phyloP scores from a whole-genome alignment of 1,284 basidiomycete species.

The Cutaneotrichosporon sp. region DNA sequence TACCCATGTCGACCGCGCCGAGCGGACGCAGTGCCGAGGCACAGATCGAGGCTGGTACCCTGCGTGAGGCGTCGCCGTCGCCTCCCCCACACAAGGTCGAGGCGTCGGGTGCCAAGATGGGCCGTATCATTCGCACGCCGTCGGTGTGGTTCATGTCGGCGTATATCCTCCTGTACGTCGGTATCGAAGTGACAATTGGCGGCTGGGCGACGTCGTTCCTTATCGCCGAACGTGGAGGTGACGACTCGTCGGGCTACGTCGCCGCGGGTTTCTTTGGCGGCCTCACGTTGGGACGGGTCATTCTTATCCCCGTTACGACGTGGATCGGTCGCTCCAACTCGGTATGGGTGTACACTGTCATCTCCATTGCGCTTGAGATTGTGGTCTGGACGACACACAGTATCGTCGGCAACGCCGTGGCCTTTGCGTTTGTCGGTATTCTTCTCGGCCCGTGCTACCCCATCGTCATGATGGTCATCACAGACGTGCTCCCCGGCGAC shows the following conservation, averaged over 20 bases:
- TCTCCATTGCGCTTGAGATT: conserved; percentile 52
- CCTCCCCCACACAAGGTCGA: neutral
- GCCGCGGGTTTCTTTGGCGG: conserved; percentile 44
- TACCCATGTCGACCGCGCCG: neutral
- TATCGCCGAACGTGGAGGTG: conserved; percentile 36
- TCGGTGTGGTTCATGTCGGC: conserved; percentile 33
- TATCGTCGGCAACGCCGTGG: conserved; percentile 57
- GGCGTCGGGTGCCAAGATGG: conserved; percentile 35
- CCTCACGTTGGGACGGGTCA: conserved; percentile 37
- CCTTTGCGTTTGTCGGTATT: conserved; percentile 57
- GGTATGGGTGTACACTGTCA: conserved; percentile 30
- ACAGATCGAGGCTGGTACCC: neutral
- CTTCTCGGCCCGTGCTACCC: conserved; percentile 58
- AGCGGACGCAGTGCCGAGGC: neutral
- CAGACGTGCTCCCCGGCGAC: conserved; percentile 56
- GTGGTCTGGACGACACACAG: conserved; percentile 61
- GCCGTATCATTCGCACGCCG: conserved; percentile 32
- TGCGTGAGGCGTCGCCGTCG: neutral
- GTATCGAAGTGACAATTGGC: conserved; percentile 40
- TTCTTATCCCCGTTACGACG: conserved; percentile 40
- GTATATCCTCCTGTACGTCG: conserved; percentile 42
- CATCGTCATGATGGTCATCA: conserved; percentile 51
- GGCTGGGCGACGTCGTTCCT: conserved; percentile 44
- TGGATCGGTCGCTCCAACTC: conserved; percentile 33
- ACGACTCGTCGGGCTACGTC: conserved; percentile 36